Conservation (phyloP, 2,329 filamentous ascomycete species). For the Penicillium sp. region DNA sequence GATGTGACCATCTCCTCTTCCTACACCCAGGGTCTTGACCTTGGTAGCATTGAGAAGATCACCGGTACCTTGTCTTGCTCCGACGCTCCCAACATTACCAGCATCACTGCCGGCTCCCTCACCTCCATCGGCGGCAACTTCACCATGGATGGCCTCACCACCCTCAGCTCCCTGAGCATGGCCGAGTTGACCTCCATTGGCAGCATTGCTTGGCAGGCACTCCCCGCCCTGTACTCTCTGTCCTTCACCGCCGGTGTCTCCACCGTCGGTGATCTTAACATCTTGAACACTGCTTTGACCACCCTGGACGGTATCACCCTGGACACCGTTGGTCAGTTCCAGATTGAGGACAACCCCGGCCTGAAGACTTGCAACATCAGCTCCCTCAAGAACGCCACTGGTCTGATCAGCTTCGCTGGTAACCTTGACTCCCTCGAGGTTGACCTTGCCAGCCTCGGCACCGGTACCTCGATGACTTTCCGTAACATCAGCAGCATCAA, state of each 20-base stretch:
- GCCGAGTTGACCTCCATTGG: slow-evolving; percentile 64
- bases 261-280: slow-evolving; percentile 67
- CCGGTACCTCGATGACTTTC: slow-evolving; percentile 79
- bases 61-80: slow-evolving; percentile 55
- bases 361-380: slow-evolving; percentile 72
- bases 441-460: slow-evolving; percentile 74
- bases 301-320: slow-evolving; percentile 81
- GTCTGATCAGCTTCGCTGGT: slow-evolving; percentile 70
- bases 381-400: slow-evolving; percentile 73
- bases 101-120: slow-evolving; percentile 63
- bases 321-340: slow-evolving; percentile 67
- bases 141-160: slow-evolving; percentile 66
- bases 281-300: slow-evolving; percentile 83
- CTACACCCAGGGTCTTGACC: slow-evolving; percentile 58
- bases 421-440: slow-evolving; percentile 75
- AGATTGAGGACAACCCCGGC: slow-evolving; percentile 88
- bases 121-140: slow-evolving; percentile 69
- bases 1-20: slow-evolving; percentile 61
- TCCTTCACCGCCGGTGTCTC: slow-evolving; percentile 66
- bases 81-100: slow-evolving; percentile 62
- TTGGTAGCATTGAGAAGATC: slow-evolving; percentile 65
- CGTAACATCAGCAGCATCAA: slow-evolving; percentile 74
- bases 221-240: slow-evolving; percentile 64
- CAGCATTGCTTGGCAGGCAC: slow-evolving; percentile 69
- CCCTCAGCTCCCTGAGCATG: slow-evolving; percentile 69